Base-by-base conservation (phyloP, 2,329 filamentous ascomycete species). In the Penicillium sp. region DNA sequence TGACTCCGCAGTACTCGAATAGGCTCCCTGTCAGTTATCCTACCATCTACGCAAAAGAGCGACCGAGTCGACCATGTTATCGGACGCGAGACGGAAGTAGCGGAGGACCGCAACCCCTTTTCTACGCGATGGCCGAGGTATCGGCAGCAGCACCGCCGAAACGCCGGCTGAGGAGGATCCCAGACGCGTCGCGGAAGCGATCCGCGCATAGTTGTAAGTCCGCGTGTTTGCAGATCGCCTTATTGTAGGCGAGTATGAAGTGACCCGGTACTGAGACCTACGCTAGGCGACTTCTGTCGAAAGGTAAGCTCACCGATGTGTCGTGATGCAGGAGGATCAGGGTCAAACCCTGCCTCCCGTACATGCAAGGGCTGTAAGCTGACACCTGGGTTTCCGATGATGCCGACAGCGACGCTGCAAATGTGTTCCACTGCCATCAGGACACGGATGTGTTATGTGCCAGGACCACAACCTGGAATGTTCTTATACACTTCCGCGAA, bases 401-500 rank as follows among this genome's bases (percentile, higher is more conserved):
- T 31, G 27, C 27, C 27, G 27, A 31, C 27, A 31, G 27, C 27
- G 69, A 51, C 62, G 73, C 35, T 75, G 71, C 60, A 73, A 71
- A 58, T 75, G 73, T 48, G 67, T 74, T 4, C 66, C 67, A 63
- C 15, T 64, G 58, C 15, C 70, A 69, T 8, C 60, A 64, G 31
- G 67, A 64, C 27, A 48, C 33, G 44, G 51, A 42, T 75, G 73
- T 53, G 58, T 70, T 23, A 64, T 67, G 25, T 75, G 72, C 50
- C 58, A 70, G 25, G 67, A 70, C 50, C 71, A 73, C 37, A 64
- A 67, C 31, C 59, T 64, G n/a, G 56, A 64, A 15, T 75, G 72
- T 56, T 66, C 67, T 14, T 75, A 69, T 29, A 73, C 68, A 6
- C 60, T 70, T 6, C 73, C 70, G 2, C 65, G 71, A 6, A 74